These are phyloP conservation scores for Pseudocercospora eumusae DNA, from an alignment of 2,329 filamentous ascomycete species.

Conservation along the genomic window DNA sequence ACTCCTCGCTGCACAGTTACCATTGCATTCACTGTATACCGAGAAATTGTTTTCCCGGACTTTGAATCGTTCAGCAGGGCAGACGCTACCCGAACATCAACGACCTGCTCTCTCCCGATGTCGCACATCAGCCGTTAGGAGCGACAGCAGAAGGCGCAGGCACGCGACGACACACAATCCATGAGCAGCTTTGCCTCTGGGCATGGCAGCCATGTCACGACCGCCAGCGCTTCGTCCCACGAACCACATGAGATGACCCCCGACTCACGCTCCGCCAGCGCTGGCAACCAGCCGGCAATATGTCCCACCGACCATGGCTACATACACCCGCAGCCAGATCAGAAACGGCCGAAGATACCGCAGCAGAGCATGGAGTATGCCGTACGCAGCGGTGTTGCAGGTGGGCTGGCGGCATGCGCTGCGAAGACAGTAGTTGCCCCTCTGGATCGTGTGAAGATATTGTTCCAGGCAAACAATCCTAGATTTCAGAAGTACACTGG, in stretches of 20 bases:
- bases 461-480: constrained; percentile 94
- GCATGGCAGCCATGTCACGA: constrained; percentile 34
- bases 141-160: constrained; percentile 12
- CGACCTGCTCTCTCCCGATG: constrained; percentile 16
- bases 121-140: constrained; percentile 18
- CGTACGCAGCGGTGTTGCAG: constrained; percentile 78
- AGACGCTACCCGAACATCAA: background rate
- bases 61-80: no score
- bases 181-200: constrained; percentile 33
- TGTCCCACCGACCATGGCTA: constrained; percentile 56
- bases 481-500: constrained; percentile 91
- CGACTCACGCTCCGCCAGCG: constrained; percentile 23
- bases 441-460: constrained; percentile 95
- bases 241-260: constrained; percentile 44
- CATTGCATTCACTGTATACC: background rate
- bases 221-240: constrained; percentile 28
- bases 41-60: no score
- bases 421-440: constrained; percentile 95
- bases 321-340: constrained; percentile 42
- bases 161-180: constrained; percentile 23
- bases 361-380: constrained; percentile 82
- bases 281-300: constrained; percentile 43
- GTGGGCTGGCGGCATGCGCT: constrained; percentile 87
- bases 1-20: background rate
- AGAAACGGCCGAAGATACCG: constrained; percentile 57